Evolutionary conservation across 2,329 filamentous ascomycete genomes (phyloP).

Genomic region (Ceratocystis diversiconidia): DNA sequence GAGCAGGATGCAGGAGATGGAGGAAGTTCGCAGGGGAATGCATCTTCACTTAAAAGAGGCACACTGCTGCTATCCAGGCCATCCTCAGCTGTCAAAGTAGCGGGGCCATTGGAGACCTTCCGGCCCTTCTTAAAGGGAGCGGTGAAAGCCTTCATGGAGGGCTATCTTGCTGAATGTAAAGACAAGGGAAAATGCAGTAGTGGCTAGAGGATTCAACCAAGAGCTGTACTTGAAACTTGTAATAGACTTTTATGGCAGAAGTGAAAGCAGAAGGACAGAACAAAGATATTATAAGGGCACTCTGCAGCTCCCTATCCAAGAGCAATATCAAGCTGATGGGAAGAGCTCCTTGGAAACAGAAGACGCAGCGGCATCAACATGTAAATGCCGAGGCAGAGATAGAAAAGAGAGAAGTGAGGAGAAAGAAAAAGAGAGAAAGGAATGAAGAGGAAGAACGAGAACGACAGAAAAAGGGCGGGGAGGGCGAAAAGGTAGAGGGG

Average conservation of each 20-base stretch:
- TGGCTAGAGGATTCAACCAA: neutral
- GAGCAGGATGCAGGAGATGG: neutral
- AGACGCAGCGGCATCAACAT: neutral
- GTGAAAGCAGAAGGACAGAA: neutral
- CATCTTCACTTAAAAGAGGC: conserved; percentile 5
- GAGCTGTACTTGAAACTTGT: neutral
- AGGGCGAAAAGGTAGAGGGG: neutral
- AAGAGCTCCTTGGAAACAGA: neutral
- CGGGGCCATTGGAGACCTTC: conserved; percentile 6
- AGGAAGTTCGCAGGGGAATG: neutral
- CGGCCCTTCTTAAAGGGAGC: conserved; percentile 17
- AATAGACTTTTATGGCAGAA: neutral
- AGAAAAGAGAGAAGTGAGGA: neutral
- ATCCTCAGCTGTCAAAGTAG: neutral
- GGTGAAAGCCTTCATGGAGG: conserved; percentile 17
- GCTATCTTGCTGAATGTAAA: neutral
- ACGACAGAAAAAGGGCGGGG: neutral
- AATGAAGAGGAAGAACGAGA: neutral
- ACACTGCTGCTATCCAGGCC: conserved; percentile 9
- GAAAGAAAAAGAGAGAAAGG: neutral
- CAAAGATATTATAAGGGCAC: neutral
- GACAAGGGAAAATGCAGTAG: neutral
- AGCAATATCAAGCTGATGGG: neutral
- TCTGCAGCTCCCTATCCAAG: neutral
- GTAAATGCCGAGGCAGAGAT: neutral